These are phyloP conservation scores for Trichoderma hamatum DNA, from an alignment of 2,329 filamentous ascomycete species.

Conservation along the genomic window DNA sequence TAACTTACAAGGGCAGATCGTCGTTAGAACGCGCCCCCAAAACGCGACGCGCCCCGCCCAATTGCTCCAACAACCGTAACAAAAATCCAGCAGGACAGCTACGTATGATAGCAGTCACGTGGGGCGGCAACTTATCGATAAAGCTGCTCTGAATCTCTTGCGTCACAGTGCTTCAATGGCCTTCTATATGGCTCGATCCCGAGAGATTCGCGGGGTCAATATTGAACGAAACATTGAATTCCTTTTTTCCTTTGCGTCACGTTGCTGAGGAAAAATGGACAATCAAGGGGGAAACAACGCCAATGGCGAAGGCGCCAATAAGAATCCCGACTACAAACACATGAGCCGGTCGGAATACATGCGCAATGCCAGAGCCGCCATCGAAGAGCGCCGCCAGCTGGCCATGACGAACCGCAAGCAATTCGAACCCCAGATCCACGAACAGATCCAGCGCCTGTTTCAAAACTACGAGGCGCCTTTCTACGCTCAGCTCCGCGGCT, in stretches of 20 bases:
- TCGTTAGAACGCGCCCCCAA: conserved; percentile 9
- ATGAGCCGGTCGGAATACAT: conserved; percentile 32
- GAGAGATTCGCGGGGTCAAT: conserved; percentile 3
- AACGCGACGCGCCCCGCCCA: conserved; percentile 28
- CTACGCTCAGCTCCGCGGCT: conserved; percentile 39
- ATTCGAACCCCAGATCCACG: conserved; percentile 37
- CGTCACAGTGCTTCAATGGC: conserved; percentile 25
- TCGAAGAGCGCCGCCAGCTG: conserved; percentile 40
- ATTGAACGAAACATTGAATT: neutral
- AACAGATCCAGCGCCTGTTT: conserved; percentile 40
- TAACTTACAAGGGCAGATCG: conserved; percentile 17
- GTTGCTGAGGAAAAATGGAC: conserved; percentile 27
- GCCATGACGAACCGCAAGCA: conserved; percentile 36
- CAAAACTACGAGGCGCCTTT: conserved; percentile 39
- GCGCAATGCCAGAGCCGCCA: conserved; percentile 36
- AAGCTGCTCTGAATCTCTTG: conserved; percentile 32
- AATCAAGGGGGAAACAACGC: conserved; percentile 22
- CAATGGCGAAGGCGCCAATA: neutral
- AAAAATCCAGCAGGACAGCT: neutral
- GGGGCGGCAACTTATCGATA: conserved; percentile 34
- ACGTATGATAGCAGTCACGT: conserved; percentile 34
- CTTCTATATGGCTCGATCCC: neutral
- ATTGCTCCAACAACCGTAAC: neutral
- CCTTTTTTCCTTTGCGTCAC: neutral
- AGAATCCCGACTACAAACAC: conserved; percentile 36